These are phyloP conservation scores for Lachnellula cervina DNA, from an alignment of 2,329 filamentous ascomycete genomes.

Conservation along the genomic window DNA sequence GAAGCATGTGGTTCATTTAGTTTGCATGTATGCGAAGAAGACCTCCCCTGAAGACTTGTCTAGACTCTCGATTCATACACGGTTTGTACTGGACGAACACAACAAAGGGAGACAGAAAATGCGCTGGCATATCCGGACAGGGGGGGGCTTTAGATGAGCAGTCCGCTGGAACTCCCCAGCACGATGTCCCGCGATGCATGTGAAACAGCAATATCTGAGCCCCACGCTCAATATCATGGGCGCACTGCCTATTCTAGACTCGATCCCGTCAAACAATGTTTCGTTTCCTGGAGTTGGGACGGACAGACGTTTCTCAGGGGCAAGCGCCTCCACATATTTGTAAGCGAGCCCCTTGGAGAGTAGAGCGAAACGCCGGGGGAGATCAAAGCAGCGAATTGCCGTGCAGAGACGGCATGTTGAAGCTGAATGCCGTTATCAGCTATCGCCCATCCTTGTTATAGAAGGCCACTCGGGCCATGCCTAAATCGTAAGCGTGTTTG, in stretches of 20 bases:
- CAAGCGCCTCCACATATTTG: background rate
- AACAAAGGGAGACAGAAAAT: background rate
- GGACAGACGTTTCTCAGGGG: background rate
- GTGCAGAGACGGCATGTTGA: background rate
- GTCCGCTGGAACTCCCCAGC: background rate
- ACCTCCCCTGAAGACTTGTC: background rate
- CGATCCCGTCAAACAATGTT: background rate
- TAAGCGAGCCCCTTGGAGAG: background rate
- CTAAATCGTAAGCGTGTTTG: no score
- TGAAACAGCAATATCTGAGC: background rate
- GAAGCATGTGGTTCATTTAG: background rate
- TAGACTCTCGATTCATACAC: background rate
- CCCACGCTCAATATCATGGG: background rate
- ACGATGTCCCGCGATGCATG: background rate
- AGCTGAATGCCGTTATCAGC: background rate
- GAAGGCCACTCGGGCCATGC: no score
- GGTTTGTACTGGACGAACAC: background rate
- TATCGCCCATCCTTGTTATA: background rate
- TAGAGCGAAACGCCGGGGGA: no score
- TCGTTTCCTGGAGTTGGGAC: no score
- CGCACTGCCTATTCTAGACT: background rate
- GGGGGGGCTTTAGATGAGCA: background rate
- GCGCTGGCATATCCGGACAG: background rate
- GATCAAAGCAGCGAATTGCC: background rate
- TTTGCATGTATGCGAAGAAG: background rate